A percentile compares a stretch with the other conserved stretches of the same genome.
phyloP scores from a whole-genome alignment of 208 protist species.

The Endotrypanum monterogeii region DNA sequence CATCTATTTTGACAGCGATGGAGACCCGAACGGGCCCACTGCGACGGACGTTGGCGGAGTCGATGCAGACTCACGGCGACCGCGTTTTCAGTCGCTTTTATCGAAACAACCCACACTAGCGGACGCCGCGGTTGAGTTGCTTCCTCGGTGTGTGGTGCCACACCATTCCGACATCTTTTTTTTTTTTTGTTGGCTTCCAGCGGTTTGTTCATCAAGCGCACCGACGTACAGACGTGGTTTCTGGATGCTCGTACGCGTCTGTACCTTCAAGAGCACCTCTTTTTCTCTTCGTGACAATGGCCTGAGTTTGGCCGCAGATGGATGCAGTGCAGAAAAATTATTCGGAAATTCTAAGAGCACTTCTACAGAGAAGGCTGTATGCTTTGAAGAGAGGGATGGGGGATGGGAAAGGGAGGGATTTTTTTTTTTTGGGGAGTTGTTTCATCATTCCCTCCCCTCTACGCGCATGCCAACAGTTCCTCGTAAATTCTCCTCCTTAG shows the following conservation, averaged over 20 bases:
- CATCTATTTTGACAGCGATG: conserved; percentile 50
- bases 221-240: neutral
- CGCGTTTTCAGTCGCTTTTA: conserved; percentile 85
- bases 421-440: too few species aligned
- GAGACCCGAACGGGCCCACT: conserved; percentile 74
- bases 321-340: neutral
- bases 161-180: neutral
- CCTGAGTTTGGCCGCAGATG: neutral
- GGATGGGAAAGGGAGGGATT: too few species aligned
- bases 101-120: conserved; percentile 79
- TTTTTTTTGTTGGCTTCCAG: too few species aligned
- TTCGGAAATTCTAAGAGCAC: too few species aligned
- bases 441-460: too few species aligned
- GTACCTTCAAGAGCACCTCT: neutral
- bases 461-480: too few species aligned
- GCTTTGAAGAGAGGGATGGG: too few species aligned
- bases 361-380: too few species aligned
- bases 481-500: too few species aligned
- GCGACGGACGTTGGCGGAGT: conserved; percentile 51
- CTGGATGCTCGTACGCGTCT: neutral
- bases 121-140: neutral
- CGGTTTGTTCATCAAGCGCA: neutral
- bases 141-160: neutral
- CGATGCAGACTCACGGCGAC: conserved; percentile 80
- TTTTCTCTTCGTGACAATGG: neutral